Evolutionary conservation across 305 asterid genomes (phyloP).

Genomic region (Nicotiana rustica): DNA sequence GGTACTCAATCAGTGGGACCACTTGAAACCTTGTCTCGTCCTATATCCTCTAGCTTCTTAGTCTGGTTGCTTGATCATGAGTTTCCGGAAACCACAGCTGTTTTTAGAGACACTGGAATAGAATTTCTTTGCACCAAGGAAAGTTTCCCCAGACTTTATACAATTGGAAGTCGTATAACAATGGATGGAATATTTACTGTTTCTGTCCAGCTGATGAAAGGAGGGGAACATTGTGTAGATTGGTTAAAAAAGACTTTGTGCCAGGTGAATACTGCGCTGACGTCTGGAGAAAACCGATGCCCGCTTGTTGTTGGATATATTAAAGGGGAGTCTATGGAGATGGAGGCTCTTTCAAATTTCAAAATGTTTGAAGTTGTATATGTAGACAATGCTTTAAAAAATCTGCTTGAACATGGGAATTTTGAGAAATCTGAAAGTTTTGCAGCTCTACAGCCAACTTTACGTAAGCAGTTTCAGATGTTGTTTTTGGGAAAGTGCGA

Average conservation of each 20-base stretch:
- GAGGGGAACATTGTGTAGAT: slow-evolving; percentile 13
- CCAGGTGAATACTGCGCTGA: background rate
- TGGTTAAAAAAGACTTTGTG: slow-evolving; percentile 20
- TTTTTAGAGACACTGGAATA: background rate
- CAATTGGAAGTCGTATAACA: slow-evolving; percentile 27
- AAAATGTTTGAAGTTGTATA: slow-evolving; percentile 26
- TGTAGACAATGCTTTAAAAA: background rate
- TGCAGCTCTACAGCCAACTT: slow-evolving; percentile 25
- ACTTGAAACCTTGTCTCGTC: slow-evolving; percentile 10
- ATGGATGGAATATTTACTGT: slow-evolving; percentile 26
- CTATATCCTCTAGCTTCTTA: slow-evolving; percentile 31
- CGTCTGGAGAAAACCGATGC: slow-evolving; percentile 26
- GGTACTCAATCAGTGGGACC: background rate
- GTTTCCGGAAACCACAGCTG: slow-evolving; percentile 31
- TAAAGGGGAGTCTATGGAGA: slow-evolving; percentile 11
- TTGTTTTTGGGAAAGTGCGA: background rate
- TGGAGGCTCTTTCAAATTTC: background rate
- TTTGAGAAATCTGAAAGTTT: slow-evolving; percentile 22
- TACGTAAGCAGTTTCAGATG: slow-evolving; percentile 3
- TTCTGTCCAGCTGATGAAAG: slow-evolving; percentile 29
- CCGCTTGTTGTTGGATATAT: slow-evolving; percentile 35
- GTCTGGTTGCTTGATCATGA: slow-evolving; percentile 35
- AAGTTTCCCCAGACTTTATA: slow-evolving; percentile 29
- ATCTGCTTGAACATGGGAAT: slow-evolving; percentile 11
- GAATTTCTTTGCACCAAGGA: slow-evolving; percentile 30